Base-by-base conservation (phyloP, 805 yeast genomes). In the Starmerella bombi region DNA sequence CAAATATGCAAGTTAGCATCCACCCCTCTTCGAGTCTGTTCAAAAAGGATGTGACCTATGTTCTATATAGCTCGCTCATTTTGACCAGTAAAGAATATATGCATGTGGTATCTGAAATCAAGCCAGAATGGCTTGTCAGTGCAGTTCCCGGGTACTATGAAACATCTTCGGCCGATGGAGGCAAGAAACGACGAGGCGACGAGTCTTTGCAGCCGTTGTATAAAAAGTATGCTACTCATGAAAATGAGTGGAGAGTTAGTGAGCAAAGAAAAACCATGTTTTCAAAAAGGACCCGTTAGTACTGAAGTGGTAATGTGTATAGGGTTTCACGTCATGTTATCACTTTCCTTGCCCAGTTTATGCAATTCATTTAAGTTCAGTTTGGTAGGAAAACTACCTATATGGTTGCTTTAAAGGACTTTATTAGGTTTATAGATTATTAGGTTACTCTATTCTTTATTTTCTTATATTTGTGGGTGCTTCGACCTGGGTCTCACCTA, bases 31-130 rank as follows among this genome's bases (percentile, higher is more conserved):
- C 94, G 0, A 72, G 77, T 0, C 55, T 88, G 23, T 74, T 71
- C 52, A 76, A 74, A 43, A 93, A 91, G 17, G 9, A 85, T 0
- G 78, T 86, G 3, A 78, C 73, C 48, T 64, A 73, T 40, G 65
- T 91, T 5, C 63, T 88, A 14, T 91, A 83, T 57, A 84, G 85
- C 53, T 93, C 88, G 45, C 63, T 88, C 51, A 79, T 88, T 37
- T 59, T 80, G 36, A 88, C 98, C 0, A 72, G 84, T 20, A 82
- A 78, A 56, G 96, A 86, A 61, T 88, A 75, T 59, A 82, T 91
- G 84, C 69, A 78, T 49, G 76, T 85, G 53, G 71, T 81, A 59
- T 73, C 84, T 0, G 65, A 80, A 3, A 56, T 67, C n/a, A 74
- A 77, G 31, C 86, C 80, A 23, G 63, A 63, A 36, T 81, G 93